Base-by-base conservation (phyloP, 2,329 filamentous ascomycete genomes). In the Helotiales sp. region DNA sequence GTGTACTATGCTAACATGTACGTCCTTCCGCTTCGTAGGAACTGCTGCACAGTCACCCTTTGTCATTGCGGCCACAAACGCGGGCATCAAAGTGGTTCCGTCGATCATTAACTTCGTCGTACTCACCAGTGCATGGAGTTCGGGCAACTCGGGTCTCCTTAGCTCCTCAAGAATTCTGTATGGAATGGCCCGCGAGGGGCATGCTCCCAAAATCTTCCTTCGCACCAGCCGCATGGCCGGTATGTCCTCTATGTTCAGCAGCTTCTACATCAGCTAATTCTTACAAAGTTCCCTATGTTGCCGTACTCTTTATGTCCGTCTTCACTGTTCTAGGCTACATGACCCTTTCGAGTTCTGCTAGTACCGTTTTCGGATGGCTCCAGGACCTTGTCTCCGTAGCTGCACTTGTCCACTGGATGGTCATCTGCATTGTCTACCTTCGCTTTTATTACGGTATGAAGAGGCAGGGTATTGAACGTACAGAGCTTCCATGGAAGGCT, bases 101-200 rank as follows among this genome's bases (percentile, higher is more conserved):
- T 85, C 84, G 7, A 82, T 93, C 53, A 87, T 93, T 72, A 93
- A 93, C 70, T 88, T 87, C 33, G 79, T 92, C 30, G 87, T 93
- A 64, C 79, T 92, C 63, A 89, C 86, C 0, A 88, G 85, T 0
- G 88, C 86, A 0, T 87, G 84, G 74, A 90, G 86, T 0, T 81
- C 87, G 0, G 86, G 83, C 0, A 92, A 91, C 64, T 85, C 88
- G 1, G 86, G 77, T 51, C 79, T 85, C 2, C 85, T 83, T 54
- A 81, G 81, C 33, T 79, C 80, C 15, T 82, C 84, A 0, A 79
- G 85, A 44, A 82, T 82, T 24, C 74, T 87, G 2, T 83, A 85
- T 62, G 82, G 80, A 3, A 75, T 87, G 58, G 84, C 84, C n/a
- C 79, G n/a, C 76, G 80, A 12, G 67, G 67, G 46, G 59, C 83